Conservation (phyloP, 2,329 filamentous ascomycete genomes). For the Leptoxyphium fumago region DNA sequence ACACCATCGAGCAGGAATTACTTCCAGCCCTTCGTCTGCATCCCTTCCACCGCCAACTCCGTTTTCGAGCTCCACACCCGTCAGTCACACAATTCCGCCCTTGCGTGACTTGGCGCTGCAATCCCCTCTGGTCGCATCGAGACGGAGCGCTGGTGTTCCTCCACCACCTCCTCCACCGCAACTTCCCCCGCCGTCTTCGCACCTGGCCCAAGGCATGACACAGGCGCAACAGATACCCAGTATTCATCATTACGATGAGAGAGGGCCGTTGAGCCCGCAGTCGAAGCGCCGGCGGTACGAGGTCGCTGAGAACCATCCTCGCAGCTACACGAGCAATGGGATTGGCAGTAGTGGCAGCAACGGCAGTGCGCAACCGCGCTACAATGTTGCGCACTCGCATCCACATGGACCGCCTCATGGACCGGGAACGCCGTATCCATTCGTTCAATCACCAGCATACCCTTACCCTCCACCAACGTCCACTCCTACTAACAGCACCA, state of each 20-base stretch:
- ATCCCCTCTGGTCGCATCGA: conserved; percentile 17
- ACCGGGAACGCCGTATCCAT: conserved; percentile 26
- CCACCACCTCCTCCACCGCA: background rate
- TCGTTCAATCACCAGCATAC: conserved; percentile 27
- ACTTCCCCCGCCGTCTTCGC: background rate
- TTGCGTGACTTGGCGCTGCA: conserved; percentile 21
- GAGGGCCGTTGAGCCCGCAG: conserved; percentile 1
- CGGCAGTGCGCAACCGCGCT: conserved; percentile 21
- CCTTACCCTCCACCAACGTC: conserved; percentile 24
- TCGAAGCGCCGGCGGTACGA: conserved; percentile 23
- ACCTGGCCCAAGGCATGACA: conserved; percentile 17
- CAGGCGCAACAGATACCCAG: conserved; percentile 12
- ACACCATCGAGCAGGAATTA: conserved; percentile 1
- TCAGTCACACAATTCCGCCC: conserved; percentile 21
- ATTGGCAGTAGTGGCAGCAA: conserved; percentile 14
- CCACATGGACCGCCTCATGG: conserved; percentile 6
- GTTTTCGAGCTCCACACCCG: conserved; percentile 16
- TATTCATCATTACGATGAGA: conserved; percentile 10
- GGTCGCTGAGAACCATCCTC: conserved; percentile 12
- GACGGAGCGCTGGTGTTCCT: conserved; percentile 2
- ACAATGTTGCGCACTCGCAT: conserved; percentile 12
- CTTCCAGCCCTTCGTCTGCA: conserved; percentile 13
- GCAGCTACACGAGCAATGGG: background rate
- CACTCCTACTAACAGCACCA: conserved; percentile 10
- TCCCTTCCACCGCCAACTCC: conserved; percentile 16